These are phyloP conservation scores for Phytophthora nicotianae DNA, from an alignment of 352 stramenopile genomes.

Conservation along the genomic window DNA sequence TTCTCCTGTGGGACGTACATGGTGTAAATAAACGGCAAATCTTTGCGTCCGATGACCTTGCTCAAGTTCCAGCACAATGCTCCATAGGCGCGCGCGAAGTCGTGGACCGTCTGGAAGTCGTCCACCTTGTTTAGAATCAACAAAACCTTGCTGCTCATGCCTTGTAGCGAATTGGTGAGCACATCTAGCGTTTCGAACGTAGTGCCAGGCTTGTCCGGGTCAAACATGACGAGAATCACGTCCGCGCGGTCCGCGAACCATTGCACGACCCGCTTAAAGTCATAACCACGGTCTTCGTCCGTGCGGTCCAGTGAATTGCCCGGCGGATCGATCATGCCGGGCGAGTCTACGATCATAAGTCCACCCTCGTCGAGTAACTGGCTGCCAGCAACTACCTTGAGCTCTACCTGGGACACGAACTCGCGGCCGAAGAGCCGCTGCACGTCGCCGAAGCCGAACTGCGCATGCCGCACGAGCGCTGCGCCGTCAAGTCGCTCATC, in stretches of 20 bases:
- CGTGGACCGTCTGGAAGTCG: constrained; percentile 86
- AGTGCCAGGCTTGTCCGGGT: constrained; percentile 87
- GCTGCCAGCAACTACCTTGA: constrained; percentile 79
- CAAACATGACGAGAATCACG: constrained; percentile 91
- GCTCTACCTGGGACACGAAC: constrained; percentile 87
- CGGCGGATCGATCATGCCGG: constrained; percentile 87
- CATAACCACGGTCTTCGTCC: constrained; percentile 81
- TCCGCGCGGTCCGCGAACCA: constrained; percentile 88
- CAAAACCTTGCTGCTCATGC: constrained; percentile 82
- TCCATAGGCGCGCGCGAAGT: constrained; percentile 86
- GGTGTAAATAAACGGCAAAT: constrained; percentile 89
- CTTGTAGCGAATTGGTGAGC: constrained; percentile 75
- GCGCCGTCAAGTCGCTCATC: constrained; percentile 80
- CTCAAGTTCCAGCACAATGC: constrained; percentile 90
- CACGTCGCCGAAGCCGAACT: constrained; percentile 85
- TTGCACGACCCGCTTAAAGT: constrained; percentile 88
- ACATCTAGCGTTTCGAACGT: constrained; percentile 91
- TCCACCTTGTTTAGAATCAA: constrained; percentile 91
- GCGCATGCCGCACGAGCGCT: constrained; percentile 69
- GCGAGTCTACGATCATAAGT: constrained; percentile 88
- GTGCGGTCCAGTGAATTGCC: constrained; percentile 63
- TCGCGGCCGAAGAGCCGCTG: constrained; percentile 77
- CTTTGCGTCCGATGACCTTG: constrained; percentile 87
- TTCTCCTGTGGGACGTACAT: constrained; percentile 87
- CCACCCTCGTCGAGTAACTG: constrained; percentile 74